Evolutionary conservation across 2,329 filamentous ascomycete genomes (phyloP), one percentile per base, ranked within the genome.

Genomic region (Trichophyton equinum): DNA sequence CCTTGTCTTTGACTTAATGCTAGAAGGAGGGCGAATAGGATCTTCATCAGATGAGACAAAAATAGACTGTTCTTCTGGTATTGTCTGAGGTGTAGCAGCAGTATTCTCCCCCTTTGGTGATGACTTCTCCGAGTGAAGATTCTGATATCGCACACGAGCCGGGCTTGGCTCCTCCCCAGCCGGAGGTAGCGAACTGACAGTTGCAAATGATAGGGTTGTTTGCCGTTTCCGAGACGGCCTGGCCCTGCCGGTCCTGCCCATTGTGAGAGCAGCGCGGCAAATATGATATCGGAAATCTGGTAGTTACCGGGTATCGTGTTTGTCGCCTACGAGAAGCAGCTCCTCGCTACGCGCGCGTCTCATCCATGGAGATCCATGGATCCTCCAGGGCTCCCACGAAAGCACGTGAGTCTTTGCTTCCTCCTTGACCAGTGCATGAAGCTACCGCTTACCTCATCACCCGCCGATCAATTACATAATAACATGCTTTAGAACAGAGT

Each of bases 161-260:
- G 64, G 64, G 8, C 64, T 66, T 15, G 25, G 27, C 33, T 61
- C 65, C 18, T 61, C 65, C 18, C 63, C 67, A 5, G 67, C 65
- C 5, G 72, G 68, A 1, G 70, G 64, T 11, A 71, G 68, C 36
- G 69, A 62, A 9, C 53, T 38, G 13, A 72, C 60, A 22, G 76
- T 67, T 9, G 73, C 70, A 64, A 78, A 77, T n/a, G 73, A 65
- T 44, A 78, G 71, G 56, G 73, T 74, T 58, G 75, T 74, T 66
- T 78, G 76, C 65, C 62, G 57, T 57, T 65, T 63, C 18, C 55
- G 55, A 25, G 27, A 7, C 27, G 25, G 27, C 15, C 25, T 58
- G 20, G 22, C 42, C 18, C 36, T 20, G 20, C 22, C 44, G 15
- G 47, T 20, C n/a, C 27, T 46, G 33, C 58, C 38, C 61, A 62